phyloP scores from a whole-genome alignment of 345 rosid species.

The Dovyalis caffra region DNA sequence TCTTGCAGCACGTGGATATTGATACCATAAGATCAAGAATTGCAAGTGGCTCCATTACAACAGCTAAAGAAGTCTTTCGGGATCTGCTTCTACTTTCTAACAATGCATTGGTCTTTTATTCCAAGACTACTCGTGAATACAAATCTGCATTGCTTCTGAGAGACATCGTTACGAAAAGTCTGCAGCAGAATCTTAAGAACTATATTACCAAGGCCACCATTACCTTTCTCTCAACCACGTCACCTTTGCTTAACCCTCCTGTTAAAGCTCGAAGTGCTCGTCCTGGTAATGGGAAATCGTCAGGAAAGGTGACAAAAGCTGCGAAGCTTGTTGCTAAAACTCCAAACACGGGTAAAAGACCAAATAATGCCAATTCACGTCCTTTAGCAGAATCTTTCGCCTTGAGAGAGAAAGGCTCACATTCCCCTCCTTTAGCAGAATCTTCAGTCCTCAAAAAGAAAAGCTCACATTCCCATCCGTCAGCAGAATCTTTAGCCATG shows the following conservation, averaged over 20 bases:
- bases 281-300: slow-evolving; percentile 23
- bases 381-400: slow-evolving; percentile 41
- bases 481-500: not conserved
- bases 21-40: slow-evolving; percentile 69
- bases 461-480: too few relatives aligned
- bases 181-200: slow-evolving; percentile 42
- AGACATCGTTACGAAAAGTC: slow-evolving; percentile 47
- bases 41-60: slow-evolving; percentile 32
- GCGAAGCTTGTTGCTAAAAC: slow-evolving; percentile 22
- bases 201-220: slow-evolving; percentile 25
- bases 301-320: slow-evolving; percentile 22
- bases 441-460: too few relatives aligned
- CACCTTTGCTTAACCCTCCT: slow-evolving; percentile 34
- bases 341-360: slow-evolving; percentile 31
- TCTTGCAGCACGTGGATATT: slow-evolving; percentile 67
- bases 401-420: too few relatives aligned
- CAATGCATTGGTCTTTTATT: slow-evolving; percentile 71
- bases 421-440: too few relatives aligned
- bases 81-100: slow-evolving; percentile 72
- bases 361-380: slow-evolving; percentile 31
- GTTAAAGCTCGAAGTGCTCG: slow-evolving; percentile 41
- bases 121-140: slow-evolving; percentile 74
- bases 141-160: slow-evolving; percentile 68
- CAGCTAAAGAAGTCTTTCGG: slow-evolving; percentile 60
- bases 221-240: slow-evolving; percentile 20